These are phyloP conservation scores for Buxus sempervirens DNA, from an alignment of 164 flowering plant genomes.

Conservation along the genomic window DNA sequence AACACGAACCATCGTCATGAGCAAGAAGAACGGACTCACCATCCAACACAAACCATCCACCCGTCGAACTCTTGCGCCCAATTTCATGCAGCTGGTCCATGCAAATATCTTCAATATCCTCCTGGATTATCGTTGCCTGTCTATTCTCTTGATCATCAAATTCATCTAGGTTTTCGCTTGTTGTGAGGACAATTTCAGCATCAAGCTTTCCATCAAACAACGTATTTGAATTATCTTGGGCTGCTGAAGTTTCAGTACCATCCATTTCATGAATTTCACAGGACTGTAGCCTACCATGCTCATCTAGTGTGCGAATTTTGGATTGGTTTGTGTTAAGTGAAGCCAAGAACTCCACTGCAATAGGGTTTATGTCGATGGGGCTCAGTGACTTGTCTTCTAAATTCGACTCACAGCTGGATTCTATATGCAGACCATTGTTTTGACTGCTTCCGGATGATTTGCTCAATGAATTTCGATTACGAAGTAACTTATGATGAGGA, in stretches of 20 bases:
- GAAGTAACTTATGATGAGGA: slow-evolving; percentile 83
- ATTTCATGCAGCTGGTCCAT: slow-evolving; percentile 54
- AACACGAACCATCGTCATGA: slow-evolving; percentile 88
- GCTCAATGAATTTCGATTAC: slow-evolving; percentile 35
- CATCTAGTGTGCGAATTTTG: slow-evolving; percentile 15
- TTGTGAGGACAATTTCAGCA: slow-evolving; percentile 40
- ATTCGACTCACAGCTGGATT: slow-evolving; percentile 16
- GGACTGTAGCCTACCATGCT: slow-evolving; percentile 15
- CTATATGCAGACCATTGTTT: slow-evolving; percentile 9
- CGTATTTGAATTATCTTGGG: slow-evolving; percentile 22
- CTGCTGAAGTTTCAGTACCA: slow-evolving; percentile 22
- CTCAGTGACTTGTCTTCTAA: slow-evolving; percentile 29
- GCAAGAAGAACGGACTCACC: slow-evolving; percentile 92
- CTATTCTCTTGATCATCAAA: slow-evolving; percentile 66
- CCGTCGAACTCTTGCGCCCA: slow-evolving; percentile 72
- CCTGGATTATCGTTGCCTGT: slow-evolving; percentile 32
- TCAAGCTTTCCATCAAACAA: slow-evolving; percentile 17
- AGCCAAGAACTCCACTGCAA: slow-evolving; percentile 68
- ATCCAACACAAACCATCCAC: slow-evolving; percentile 96
- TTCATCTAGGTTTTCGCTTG: slow-evolving; percentile 69
- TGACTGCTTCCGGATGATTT: slow-evolving; percentile 26
- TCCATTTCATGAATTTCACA: slow-evolving; percentile 55
- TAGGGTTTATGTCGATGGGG: slow-evolving; percentile 52
- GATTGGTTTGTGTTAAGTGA: slow-evolving; percentile 34
- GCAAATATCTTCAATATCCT: slow-evolving; percentile 48